Evolutionary conservation across 257 asterid species (phyloP), one percentile per base, ranked within the genome.

Genomic region (Solanum tacnaense): DNA sequence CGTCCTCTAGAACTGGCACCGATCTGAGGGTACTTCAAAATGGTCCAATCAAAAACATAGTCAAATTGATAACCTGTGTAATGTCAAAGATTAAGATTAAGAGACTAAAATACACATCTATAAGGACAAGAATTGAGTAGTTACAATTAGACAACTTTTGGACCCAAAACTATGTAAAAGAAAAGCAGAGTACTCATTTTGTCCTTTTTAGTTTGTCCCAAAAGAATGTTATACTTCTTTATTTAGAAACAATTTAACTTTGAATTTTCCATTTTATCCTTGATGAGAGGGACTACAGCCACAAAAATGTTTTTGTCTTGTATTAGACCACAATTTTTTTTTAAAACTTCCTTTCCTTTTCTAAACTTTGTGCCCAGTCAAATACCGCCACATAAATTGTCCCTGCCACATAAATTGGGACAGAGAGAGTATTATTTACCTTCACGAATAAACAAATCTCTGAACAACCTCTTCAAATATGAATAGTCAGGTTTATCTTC

Each of bases 401-500:
- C 35, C 35, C 35, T 34, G 29, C 16, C 49, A 73, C 29, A 35
- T 4, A 74, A 36, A 36, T 36, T 74, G 56, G 83, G 11, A 36
- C 10, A 27, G 83, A 11, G 10, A 5, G 9, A 73, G 79, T 76
- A 41, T 62, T 68, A 60, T 31, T 84, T 93, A 96, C 98, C 98
- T 94, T 95, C 98, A 83, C 99, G 98, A 73, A 96, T 96, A 91
- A 96, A 96, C 87, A 96, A 93, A 89, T 96, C 99, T 76, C 98
- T 93, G 94, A 96, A 96, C 86, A 96, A 98, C 92, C 98, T 93
- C 94, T 95, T 96, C 89, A 96, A 92, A 92, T 96, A 96, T 73
- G 99, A 95, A 91, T 96, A 96, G 89, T 96, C 96, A 60, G 98
- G 98, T 88, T 95, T 96, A 93, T 95, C 98, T 90, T 96, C 99